A percentile compares a stretch with the other conserved stretches of the same genome.
Evolutionary conservation across 805 yeast genomes (phyloP).

Genomic region (Monosporozyma yasuniensis): DNA sequence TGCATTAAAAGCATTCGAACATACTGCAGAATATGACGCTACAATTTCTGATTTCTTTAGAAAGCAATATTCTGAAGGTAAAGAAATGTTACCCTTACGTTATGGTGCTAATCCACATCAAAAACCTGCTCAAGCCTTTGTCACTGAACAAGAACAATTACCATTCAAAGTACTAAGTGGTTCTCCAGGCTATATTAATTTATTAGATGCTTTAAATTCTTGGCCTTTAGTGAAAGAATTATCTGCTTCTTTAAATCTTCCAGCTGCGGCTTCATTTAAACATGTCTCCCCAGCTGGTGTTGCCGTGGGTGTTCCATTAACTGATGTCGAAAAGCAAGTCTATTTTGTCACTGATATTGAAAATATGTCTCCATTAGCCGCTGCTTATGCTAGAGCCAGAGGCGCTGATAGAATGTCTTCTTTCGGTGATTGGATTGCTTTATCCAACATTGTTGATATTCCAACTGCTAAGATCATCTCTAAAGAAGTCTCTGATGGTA

Average conservation of each 20-base stretch:
- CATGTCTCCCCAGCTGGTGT: conserved; percentile 99
- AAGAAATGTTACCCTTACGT: conserved; percentile 83
- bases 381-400: conserved; percentile 97
- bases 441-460: conserved; percentile 88
- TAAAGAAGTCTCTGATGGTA: conserved; percentile 96
- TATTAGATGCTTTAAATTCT: conserved; percentile 90
- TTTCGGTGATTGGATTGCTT: conserved; percentile 95
- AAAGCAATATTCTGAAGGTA: conserved; percentile 86
- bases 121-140: conserved; percentile 96
- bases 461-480: conserved; percentile 96
- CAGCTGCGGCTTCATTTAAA: conserved; percentile 98
- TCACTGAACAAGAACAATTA: conserved; percentile 68
- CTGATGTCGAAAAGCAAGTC: conserved; percentile 85
- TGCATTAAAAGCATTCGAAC: conserved; percentile 95
- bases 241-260: conserved; percentile 84
- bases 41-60: conserved; percentile 95
- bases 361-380: conserved; percentile 90
- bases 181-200: conserved; percentile 94
- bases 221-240: conserved; percentile 98
- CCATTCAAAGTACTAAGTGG: conserved; percentile 93
- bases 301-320: conserved; percentile 89
- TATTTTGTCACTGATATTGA: conserved; percentile 92
- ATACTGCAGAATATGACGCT: conserved; percentile 93
- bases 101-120: conserved; percentile 99
- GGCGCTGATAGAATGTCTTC: conserved; percentile 99